Percentiles rank a stretch among this genome's conserved stretches.
Conservation (phyloP, 2,329 filamentous ascomycete species). For the Amauroascus verrucosus region DNA sequence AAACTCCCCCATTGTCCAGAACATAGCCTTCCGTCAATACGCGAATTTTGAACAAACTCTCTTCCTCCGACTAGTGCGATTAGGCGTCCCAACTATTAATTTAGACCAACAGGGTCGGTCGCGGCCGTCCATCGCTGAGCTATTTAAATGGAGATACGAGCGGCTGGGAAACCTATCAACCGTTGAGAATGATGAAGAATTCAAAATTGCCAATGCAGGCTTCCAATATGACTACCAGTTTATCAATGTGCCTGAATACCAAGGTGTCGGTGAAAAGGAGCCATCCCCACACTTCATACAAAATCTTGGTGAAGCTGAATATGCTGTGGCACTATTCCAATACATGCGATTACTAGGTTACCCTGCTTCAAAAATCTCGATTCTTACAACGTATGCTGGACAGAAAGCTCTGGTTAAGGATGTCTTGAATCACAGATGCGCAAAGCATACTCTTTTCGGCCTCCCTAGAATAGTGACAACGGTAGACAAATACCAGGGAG, state of each 20-base stretch:
- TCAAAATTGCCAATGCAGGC: conserved; percentile 73
- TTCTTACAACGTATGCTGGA: conserved; percentile 87
- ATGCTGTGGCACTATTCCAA: conserved; percentile 87
- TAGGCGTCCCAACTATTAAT: conserved; percentile 82
- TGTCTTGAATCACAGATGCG: conserved; percentile 73
- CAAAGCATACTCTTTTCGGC: conserved; percentile 73
- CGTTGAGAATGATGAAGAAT: conserved; percentile 60
- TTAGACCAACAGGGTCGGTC: conserved; percentile 92
- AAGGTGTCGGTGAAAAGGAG: conserved; percentile 76
- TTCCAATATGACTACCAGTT: conserved; percentile 95
- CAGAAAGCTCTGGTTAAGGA: conserved; percentile 82
- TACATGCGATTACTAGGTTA: conserved; percentile 97
- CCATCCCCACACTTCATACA: conserved; percentile 92
- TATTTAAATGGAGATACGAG: conserved; percentile 91
- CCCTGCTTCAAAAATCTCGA: conserved; percentile 70
- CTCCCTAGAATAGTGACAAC: conserved; percentile 83
- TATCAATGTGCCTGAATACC: conserved; percentile 89
- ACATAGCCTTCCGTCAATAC: conserved; percentile 85
- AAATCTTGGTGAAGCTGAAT: conserved; percentile 93
- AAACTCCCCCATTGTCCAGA: conserved; percentile 92
- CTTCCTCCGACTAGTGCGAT: conserved; percentile 78
- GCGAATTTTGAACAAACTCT: conserved; percentile 93
- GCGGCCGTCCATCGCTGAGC: conserved; percentile 70
- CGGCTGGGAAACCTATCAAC: conserved; percentile 67
- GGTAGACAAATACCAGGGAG: conserved; percentile 97